Evolutionary conservation across 139 green algal species (phyloP), one percentile per base, ranked within the genome.

Genomic region (Desmodesmus armatus): DNA sequence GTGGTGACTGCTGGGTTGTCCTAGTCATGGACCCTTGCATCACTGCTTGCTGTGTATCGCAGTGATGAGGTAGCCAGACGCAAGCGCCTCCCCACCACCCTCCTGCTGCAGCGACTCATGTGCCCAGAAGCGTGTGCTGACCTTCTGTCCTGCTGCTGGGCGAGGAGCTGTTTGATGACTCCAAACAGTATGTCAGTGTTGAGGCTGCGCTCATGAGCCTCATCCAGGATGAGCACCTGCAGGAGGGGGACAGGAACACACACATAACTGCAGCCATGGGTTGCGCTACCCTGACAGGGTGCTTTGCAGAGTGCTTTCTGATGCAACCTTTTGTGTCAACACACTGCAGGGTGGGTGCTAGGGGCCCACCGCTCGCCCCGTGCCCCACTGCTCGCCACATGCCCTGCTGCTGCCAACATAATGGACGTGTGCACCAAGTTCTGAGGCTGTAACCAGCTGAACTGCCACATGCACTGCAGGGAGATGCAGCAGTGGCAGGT

Each of bases 181-280:
- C 95, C 96, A 90, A 99, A 99, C n/a, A 99, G 92, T 79, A 99
- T 96, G 92, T 99, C 97, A 7, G 96, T 98, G 92, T 98, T 98
- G 33, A 99, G 90, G 63, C 87, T 96, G 65, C 97, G 93, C 91
- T 99, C 97, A 90, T 99, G 97, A 2, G 97, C 97, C 89, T 99
- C 97, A 85, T 99, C 97, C 47, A 99, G 90, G 5, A 99, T 91
- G n/a, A 98, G 88, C 21, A 95, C 92, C 72, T 93, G 73, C 65
- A 43, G 6, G 25, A n/a, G n/a, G n/a, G n/a, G n/a, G 55, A 75
- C 67, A 75, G 27, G 47, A 9, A 75, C 67, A 43, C 35, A 43
- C 31, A 75, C 23, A 31, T 19, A 67, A 23, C 58, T 35, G n/a
- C 23, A 23, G 58, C n/a, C 25, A 23, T 31, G 13, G 58, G 21